A percentile compares a stretch with the other conserved stretches of the same genome.
Evolutionary conservation across 164 flowering plant species (phyloP).

Genomic region (Hamamelis virginiana): DNA sequence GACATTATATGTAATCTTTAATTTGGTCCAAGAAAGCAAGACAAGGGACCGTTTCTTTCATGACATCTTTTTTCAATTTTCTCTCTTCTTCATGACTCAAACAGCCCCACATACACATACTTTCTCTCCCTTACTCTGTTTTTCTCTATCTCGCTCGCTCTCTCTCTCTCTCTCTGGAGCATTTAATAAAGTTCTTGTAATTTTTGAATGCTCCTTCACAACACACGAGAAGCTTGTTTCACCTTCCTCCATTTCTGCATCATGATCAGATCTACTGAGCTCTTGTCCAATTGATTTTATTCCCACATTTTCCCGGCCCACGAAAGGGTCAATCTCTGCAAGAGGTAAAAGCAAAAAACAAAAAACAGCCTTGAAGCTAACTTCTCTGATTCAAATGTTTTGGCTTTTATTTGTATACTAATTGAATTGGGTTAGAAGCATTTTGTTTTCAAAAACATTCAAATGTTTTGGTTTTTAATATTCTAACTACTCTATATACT

Average conservation of each 20-base stretch:
- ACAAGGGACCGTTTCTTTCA: neutral
- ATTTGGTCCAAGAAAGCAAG: constrained; percentile 1
- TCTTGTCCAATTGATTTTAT: neutral
- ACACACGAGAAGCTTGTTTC: constrained; percentile 24
- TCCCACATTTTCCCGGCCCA: too few species aligned
- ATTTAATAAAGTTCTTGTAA: constrained; percentile 5
- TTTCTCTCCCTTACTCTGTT: neutral
- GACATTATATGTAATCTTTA: neutral
- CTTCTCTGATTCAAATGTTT: too few species aligned
- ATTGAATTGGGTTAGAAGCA: too few species aligned
- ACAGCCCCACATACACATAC: too few species aligned
- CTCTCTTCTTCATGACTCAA: neutral
- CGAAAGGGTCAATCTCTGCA: too few species aligned
- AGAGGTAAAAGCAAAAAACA: too few species aligned
- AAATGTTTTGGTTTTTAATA: too few species aligned
- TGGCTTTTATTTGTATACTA: too few species aligned
- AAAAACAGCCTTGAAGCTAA: too few species aligned
- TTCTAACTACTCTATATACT: too few species aligned
- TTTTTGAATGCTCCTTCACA: constrained; percentile 6
- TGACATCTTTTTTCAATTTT: neutral
- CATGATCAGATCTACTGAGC: neutral
- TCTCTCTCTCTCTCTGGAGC: neutral
- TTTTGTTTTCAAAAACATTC: too few species aligned
- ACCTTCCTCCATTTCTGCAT: neutral
- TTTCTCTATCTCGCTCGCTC: neutral